Percentiles rank a stretch among this genome's conserved stretches.
These are phyloP conservation scores for Bipolaris victoriae DNA, from an alignment of 2,329 filamentous ascomycete genomes.

Conservation along the genomic window DNA sequence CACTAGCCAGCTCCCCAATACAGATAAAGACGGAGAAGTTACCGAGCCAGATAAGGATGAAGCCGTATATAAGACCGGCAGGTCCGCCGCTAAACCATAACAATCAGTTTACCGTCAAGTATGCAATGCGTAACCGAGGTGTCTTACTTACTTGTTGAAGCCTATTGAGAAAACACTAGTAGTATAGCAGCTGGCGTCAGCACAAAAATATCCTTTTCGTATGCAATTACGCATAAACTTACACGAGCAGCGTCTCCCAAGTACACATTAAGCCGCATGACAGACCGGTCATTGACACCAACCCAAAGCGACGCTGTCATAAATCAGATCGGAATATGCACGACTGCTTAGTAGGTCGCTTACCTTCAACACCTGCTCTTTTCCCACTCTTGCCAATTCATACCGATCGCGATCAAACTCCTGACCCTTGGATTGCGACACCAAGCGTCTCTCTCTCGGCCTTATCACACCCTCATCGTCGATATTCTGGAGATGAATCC, in stretches of 20 bases:
- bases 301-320: constrained; percentile 44
- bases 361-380: constrained; percentile 47
- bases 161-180: constrained; percentile 45
- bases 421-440: constrained; percentile 34
- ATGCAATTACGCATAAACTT: constrained; percentile 12
- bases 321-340: constrained; percentile 10
- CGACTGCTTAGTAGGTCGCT: not conserved
- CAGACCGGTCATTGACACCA: constrained; percentile 47
- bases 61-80: constrained; percentile 47
- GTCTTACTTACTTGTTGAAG: constrained; percentile 42
- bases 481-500: constrained; percentile 36
- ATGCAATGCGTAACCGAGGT: not conserved
- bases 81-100: constrained; percentile 40
- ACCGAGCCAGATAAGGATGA: constrained; percentile 46
- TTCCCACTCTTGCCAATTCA: constrained; percentile 45
- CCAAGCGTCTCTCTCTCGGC: constrained; percentile 27
- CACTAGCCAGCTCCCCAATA: constrained; percentile 48
- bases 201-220: not conserved
- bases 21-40: constrained; percentile 47
- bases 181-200: constrained; percentile 2
- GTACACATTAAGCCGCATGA: constrained; percentile 48
- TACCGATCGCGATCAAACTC: constrained; percentile 43
- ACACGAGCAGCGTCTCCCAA: constrained; percentile 49
- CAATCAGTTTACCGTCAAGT: not conserved
- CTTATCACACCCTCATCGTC: constrained; percentile 32